Percentiles rank a stretch among this genome's conserved stretches.
Conservation (phyloP, 2,329 filamentous ascomycete genomes). For the Ilyonectria mors-panacis region DNA sequence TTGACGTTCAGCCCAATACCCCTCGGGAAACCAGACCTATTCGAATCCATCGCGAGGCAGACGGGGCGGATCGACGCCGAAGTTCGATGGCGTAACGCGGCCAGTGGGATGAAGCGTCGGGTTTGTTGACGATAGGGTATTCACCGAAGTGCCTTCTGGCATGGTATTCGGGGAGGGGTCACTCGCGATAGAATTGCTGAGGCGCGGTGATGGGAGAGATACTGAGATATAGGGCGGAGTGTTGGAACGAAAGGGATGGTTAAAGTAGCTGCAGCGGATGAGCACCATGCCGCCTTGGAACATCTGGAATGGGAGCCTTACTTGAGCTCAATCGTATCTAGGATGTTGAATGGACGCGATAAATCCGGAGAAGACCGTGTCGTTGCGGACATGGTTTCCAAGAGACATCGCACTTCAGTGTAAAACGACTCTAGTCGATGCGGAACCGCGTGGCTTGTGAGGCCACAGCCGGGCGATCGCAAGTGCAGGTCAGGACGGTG, state of each 20-base stretch:
- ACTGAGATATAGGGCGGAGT: conserved; percentile 35
- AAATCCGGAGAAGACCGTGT: conserved; percentile 35
- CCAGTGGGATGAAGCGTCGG: conserved; percentile 19
- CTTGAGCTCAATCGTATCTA: conserved; percentile 43
- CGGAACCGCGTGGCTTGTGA: background rate
- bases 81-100: conserved; percentile 32
- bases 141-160: conserved; percentile 23
- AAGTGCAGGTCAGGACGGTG: too few species aligned
- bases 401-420: background rate
- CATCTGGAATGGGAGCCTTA: conserved; percentile 15
- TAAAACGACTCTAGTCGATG: background rate
- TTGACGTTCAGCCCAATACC: conserved; percentile 75
- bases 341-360: conserved; percentile 16
- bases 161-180: conserved; percentile 20
- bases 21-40: conserved; percentile 75
- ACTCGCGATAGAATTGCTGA: background rate
- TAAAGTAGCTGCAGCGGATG: conserved; percentile 50
- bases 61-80: conserved; percentile 67
- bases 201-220: conserved; percentile 13
- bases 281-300: background rate
- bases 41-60: conserved; percentile 68
- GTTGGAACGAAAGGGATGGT: conserved; percentile 41
- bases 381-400: conserved; percentile 37
- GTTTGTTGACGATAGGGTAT: conserved; percentile 14
- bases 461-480: background rate